Percentiles rank a stretch among this genome's conserved stretches.
Conservation (phyloP, 768 basidiomycete species). For the Sutorius australiensis region DNA sequence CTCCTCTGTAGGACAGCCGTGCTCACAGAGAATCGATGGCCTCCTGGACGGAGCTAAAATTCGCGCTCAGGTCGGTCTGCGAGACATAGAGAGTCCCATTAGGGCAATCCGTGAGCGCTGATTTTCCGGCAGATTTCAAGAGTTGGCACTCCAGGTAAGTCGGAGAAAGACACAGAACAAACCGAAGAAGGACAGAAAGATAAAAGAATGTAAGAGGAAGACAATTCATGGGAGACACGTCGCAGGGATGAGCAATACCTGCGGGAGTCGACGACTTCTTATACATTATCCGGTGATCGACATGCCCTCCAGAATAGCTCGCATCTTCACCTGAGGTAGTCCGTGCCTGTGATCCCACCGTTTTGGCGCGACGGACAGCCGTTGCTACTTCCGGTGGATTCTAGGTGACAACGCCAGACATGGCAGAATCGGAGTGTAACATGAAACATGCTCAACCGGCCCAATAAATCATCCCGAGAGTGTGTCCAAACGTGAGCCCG, state of each 20-base stretch:
- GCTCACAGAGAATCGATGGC: slow-evolving; percentile 56
- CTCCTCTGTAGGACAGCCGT: neutral
- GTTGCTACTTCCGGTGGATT: neutral
- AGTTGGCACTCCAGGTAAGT: slow-evolving; percentile 48
- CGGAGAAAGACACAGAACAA: slow-evolving; percentile 40
- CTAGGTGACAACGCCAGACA: neutral
- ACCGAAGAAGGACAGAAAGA: neutral
- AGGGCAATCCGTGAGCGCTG: slow-evolving; percentile 52
- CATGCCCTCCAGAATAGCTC: neutral
- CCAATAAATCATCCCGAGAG: neutral
- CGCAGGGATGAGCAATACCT: neutral
- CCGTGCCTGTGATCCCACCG: neutral
- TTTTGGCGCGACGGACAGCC: neutral
- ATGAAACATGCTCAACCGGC: neutral
- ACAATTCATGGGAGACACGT: slow-evolving; percentile 3
- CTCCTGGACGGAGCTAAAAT: slow-evolving; percentile 50
- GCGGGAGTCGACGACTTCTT: neutral
- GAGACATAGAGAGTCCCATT: slow-evolving; percentile 60
- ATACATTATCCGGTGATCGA: neutral
- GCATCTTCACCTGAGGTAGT: neutral
- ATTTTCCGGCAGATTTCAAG: slow-evolving; percentile 39
- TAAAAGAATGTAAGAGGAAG: slow-evolving; percentile 4
- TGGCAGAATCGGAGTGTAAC: neutral
- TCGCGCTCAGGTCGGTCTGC: slow-evolving; percentile 39
- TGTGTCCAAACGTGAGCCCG: neutral